phyloP scores from a whole-genome alignment of 345 rosid genomes.

The Turnera subulata region DNA sequence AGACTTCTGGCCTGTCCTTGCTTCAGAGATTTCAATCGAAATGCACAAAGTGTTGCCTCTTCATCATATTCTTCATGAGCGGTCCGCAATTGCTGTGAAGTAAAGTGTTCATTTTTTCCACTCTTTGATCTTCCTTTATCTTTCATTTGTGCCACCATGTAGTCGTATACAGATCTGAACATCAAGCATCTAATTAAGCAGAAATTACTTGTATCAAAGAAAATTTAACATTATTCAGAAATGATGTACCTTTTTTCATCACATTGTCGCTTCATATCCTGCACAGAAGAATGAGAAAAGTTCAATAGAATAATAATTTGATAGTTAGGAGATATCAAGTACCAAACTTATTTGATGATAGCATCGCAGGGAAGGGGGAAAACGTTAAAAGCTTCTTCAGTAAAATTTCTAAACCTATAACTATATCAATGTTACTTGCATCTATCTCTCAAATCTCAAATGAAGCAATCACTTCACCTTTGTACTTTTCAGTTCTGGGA shows the following conservation, averaged over 20 bases:
- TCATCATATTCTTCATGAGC: slow-evolving; percentile 77
- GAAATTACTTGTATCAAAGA: slow-evolving; percentile 15
- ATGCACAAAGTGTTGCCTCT: slow-evolving; percentile 78
- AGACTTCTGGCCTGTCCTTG: slow-evolving; percentile 92
- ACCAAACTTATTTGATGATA: no score
- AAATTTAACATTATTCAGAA: slow-evolving; percentile 10
- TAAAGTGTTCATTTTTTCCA: slow-evolving; percentile 61
- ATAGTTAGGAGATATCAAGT: neutral
- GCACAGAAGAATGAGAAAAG: slow-evolving; percentile 26
- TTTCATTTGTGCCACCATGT: slow-evolving; percentile 69
- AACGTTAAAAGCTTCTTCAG: neutral
- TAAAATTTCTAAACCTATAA: neutral
- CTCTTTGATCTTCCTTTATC: slow-evolving; percentile 76
- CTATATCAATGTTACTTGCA: neutral
- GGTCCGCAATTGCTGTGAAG: slow-evolving; percentile 54
- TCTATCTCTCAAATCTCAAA: neutral
- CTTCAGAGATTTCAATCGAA: slow-evolving; percentile 87
- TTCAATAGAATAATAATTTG: slow-evolving; percentile 3
- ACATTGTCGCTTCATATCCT: slow-evolving; percentile 99
- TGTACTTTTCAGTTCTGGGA: no score
- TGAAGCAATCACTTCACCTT: no score
- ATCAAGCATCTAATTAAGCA: slow-evolving; percentile 25
- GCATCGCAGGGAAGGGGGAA: neutral
- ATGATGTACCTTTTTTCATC: slow-evolving; percentile 79
- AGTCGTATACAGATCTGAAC: slow-evolving; percentile 67